phyloP scores from a whole-genome alignment of 768 basidiomycete genomes.

The Termitomyces sp. region DNA sequence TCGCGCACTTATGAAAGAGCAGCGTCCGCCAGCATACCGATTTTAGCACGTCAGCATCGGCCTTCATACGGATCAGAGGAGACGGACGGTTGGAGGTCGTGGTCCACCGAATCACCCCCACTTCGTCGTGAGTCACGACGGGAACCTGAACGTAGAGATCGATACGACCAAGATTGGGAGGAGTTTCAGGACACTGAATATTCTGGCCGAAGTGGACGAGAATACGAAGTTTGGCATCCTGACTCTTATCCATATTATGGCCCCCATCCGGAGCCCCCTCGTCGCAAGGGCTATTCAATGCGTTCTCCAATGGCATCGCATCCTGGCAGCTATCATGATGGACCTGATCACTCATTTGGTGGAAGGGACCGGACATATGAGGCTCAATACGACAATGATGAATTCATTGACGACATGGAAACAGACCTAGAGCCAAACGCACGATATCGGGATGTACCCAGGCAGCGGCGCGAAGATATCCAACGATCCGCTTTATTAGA shows the following conservation, averaged over 20 bases:
- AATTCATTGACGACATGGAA: constrained; percentile 19
- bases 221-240: constrained; percentile 11
- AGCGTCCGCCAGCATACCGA: constrained; percentile 19
- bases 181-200: constrained; percentile 16
- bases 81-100: constrained; percentile 16
- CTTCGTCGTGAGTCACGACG: constrained; percentile 15
- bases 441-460: constrained; percentile 4
- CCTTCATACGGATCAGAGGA: constrained; percentile 16
- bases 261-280: constrained; percentile 15
- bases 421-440: constrained; percentile 9
- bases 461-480: constrained; percentile 4
- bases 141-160: constrained; percentile 9
- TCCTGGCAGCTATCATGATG: constrained; percentile 18
- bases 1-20: constrained; percentile 14
- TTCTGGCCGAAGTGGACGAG: constrained; percentile 9
- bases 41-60: constrained; percentile 13
- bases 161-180: constrained; percentile 12
- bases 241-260: constrained; percentile 12
- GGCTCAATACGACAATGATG: constrained; percentile 19
- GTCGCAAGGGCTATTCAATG: constrained; percentile 10
- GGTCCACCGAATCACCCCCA: constrained; percentile 9
- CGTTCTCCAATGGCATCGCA: constrained; percentile 20
- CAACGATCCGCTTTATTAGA: not conserved
- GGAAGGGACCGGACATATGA: constrained; percentile 17
- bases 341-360: constrained; percentile 18